phyloP scores from a whole-genome alignment of 164 flowering plant genomes.

The Kalanchoe fedtschenkoi region DNA sequence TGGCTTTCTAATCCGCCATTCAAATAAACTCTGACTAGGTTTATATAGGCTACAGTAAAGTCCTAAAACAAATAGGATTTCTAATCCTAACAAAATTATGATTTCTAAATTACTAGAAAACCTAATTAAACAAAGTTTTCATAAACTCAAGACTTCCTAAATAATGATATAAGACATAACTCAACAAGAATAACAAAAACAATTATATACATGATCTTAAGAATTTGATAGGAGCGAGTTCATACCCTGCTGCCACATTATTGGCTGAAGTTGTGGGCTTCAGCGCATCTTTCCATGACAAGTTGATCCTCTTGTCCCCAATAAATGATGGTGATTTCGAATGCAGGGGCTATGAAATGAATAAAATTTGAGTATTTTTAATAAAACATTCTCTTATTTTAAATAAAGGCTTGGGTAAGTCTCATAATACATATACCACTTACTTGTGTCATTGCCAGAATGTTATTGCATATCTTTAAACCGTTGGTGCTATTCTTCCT shows the following conservation, averaged over 20 bases:
- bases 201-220: background rate
- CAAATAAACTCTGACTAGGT: no score
- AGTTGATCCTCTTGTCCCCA: constrained; percentile 73
- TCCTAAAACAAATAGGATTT: no score
- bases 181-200: no score
- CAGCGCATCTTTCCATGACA: constrained; percentile 88
- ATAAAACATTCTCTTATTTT: background rate
- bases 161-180: no score
- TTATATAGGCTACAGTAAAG: no score
- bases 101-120: no score
- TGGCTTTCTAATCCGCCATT: no score
- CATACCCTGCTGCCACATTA: constrained; percentile 43
- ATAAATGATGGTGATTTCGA: constrained; percentile 72
- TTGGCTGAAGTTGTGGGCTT: constrained; percentile 44
- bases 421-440: background rate
- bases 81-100: no score
- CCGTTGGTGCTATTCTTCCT: constrained; percentile 75
- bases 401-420: background rate
- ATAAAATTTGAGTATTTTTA: background rate
- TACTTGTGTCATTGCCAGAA: constrained; percentile 88
- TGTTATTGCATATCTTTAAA: constrained; percentile 82
- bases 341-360: constrained; percentile 51
- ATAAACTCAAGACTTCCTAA: no score
- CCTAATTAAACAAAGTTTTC: no score
- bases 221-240: background rate